phyloP scores from a whole-genome alignment of 2,329 filamentous ascomycete species.

The Aaosphaeria pasadenensis region DNA sequence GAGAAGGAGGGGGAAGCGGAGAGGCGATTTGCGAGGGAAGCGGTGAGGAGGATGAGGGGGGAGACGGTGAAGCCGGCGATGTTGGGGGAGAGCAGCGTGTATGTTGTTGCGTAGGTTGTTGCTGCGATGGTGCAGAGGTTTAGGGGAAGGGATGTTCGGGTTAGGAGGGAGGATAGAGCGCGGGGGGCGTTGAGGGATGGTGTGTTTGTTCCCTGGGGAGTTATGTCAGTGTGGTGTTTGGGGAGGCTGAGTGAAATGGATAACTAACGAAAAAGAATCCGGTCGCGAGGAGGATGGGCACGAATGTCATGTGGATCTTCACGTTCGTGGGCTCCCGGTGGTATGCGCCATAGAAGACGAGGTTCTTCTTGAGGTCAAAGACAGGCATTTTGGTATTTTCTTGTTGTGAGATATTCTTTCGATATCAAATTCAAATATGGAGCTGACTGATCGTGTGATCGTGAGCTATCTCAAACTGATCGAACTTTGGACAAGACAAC shows the following conservation, averaged over 20 bases:
- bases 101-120: conserved; percentile 69
- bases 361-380: conserved; percentile 25
- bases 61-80: conserved; percentile 76
- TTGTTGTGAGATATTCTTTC: no score
- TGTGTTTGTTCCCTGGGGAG: conserved; percentile 53
- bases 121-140: conserved; percentile 49
- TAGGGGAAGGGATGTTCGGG: conserved; percentile 36
- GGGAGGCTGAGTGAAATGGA: conserved; percentile 5
- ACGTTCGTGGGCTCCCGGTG: conserved; percentile 75
- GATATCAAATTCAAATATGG: no score
- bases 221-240: neutral
- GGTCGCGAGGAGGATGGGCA: conserved; percentile 70
- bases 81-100: conserved; percentile 82
- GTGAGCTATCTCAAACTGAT: no score
- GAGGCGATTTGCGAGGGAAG: conserved; percentile 69
- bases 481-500: no score
- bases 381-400: no score
- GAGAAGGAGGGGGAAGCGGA: conserved; percentile 45
- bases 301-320: conserved; percentile 74
- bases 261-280: conserved; percentile 66
- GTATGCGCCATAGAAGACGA: conserved; percentile 67
- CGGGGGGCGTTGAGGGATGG: conserved; percentile 36
- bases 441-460: no score
- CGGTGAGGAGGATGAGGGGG: conserved; percentile 68
- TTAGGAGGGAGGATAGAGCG: conserved; percentile 33